A percentile compares a stretch with the other conserved stretches of the same genome.
These are phyloP conservation scores for Colletotrichum salicis DNA, from an alignment of 2,329 filamentous ascomycete species.

Conservation along the genomic window DNA sequence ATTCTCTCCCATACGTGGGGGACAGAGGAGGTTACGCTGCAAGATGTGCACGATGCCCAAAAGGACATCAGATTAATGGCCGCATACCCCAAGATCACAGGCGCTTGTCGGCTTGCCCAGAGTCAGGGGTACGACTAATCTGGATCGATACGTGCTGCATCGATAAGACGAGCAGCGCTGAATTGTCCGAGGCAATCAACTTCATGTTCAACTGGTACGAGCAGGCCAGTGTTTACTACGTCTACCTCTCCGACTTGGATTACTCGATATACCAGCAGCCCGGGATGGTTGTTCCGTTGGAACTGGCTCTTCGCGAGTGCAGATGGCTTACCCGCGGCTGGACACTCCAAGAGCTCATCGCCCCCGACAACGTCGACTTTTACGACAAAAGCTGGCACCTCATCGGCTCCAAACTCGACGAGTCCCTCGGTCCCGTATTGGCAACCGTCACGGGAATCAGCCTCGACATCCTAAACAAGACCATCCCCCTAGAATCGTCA, in stretches of 20 bases:
- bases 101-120: conserved; percentile 15
- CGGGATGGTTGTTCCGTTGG: not conserved
- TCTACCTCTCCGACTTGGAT: conserved; percentile 35
- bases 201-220: conserved; percentile 39
- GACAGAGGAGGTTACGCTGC: not conserved
- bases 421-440: conserved; percentile 32
- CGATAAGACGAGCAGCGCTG: conserved; percentile 37
- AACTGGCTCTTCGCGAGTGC: not conserved
- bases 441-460: conserved; percentile 44
- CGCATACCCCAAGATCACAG: conserved; percentile 28
- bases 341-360: conserved; percentile 34
- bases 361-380: conserved; percentile 27
- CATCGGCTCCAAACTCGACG: conserved; percentile 37
- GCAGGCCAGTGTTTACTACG: conserved; percentile 36
- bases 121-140: conserved; percentile 35
- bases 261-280: not conserved
- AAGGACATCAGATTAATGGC: not conserved
- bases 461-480: conserved; percentile 29
- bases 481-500: conserved; percentile 32
- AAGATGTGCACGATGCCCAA: not conserved
- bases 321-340: conserved; percentile 34
- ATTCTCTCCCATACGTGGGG: conserved; percentile 36
- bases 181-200: conserved; percentile 39
- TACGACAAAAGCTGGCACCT: conserved; percentile 19
- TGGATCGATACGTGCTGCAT: conserved; percentile 43